These are phyloP conservation scores for Guadua angustifolia DNA, from an alignment of 176 grass and related monocot genomes.

Conservation along the genomic window DNA sequence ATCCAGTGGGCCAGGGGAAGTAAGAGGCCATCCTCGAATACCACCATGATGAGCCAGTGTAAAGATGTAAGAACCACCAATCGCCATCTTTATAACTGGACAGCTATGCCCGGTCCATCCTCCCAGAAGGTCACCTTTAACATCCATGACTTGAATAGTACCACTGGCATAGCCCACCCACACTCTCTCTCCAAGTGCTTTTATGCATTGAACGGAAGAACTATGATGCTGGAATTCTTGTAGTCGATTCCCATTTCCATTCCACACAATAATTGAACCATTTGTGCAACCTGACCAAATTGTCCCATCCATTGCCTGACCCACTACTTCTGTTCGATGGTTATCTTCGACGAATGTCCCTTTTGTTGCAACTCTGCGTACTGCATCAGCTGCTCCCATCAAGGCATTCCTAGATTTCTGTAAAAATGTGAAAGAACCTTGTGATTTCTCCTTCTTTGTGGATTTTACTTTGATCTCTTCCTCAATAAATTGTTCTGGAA, in stretches of 20 bases:
- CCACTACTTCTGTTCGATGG: conserved; percentile 67
- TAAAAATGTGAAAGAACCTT: conserved; percentile 71
- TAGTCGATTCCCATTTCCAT: conserved; percentile 68
- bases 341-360: conserved; percentile 83
- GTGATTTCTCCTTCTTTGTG: conserved; percentile 75
- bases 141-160: conserved; percentile 76
- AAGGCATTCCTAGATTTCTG: conserved; percentile 89
- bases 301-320: conserved; percentile 67
- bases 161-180: conserved; percentile 93
- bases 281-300: conserved; percentile 96
- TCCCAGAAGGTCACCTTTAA: conserved; percentile 75
- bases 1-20: conserved; percentile 81
- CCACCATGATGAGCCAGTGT: conserved; percentile 89
- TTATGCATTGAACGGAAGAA: conserved; percentile 84
- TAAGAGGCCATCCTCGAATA: conserved; percentile 84
- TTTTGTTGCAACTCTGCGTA: conserved; percentile 84
- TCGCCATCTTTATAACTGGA: conserved; percentile 77
- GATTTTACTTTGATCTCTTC: conserved; percentile 91
- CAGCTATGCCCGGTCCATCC: conserved; percentile 85
- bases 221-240: conserved; percentile 70
- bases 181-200: conserved; percentile 71
- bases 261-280: conserved; percentile 86
- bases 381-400: conserved; percentile 83
- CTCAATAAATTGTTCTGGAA: conserved; percentile 74
- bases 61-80: conserved; percentile 75